phyloP scores from a whole-genome alignment of 441 rosid species.

The Gossypium aridum region DNA sequence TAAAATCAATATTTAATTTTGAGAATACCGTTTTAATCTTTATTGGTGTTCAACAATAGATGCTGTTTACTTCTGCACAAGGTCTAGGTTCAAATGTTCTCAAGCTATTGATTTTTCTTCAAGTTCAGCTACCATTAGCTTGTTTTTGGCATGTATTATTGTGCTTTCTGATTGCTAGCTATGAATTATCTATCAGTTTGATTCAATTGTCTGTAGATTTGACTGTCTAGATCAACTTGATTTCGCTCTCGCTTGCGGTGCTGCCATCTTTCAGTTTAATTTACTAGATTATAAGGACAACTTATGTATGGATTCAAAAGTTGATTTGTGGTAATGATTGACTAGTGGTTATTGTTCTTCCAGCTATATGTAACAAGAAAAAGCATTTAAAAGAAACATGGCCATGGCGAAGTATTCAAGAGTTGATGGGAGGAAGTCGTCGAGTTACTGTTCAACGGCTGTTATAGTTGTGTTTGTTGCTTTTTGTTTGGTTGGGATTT shows the following conservation, averaged over 20 bases:
- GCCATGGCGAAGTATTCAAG: slow-evolving; percentile 44
- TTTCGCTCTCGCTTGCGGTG: background rate
- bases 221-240: background rate
- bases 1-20: background rate
- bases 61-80: too few relatives aligned
- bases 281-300: background rate
- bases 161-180: background rate
- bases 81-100: background rate
- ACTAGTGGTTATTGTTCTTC: slow-evolving; percentile 5
- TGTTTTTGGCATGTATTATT: background rate
- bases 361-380: slow-evolving; percentile 21
- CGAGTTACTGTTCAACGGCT: slow-evolving; percentile 36
- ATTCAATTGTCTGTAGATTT: background rate
- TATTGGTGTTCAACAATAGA: too few relatives aligned
- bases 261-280: background rate
- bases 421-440: slow-evolving; percentile 52
- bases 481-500: slow-evolving; percentile 46
- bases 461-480: slow-evolving; percentile 31
- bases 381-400: slow-evolving; percentile 20
- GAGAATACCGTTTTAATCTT: background rate
- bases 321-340: background rate
- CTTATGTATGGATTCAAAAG: background rate
- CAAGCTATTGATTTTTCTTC: background rate
- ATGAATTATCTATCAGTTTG: background rate
- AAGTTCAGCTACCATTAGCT: background rate